Conservation (phyloP, 2,329 filamentous ascomycete genomes). For the Fusarium caatingaense region DNA sequence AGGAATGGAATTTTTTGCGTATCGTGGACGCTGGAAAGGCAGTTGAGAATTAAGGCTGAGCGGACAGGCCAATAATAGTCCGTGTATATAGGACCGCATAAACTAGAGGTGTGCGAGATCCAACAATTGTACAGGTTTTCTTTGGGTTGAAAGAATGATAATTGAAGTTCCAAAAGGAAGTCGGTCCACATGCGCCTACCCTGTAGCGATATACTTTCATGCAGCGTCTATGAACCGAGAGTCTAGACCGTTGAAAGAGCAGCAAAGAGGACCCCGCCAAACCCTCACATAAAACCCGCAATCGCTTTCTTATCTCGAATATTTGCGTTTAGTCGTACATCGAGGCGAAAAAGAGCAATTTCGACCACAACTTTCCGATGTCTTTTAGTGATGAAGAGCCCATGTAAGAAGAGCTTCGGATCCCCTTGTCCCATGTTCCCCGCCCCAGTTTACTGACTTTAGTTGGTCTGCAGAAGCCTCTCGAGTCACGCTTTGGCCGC, state of each 20-base stretch:
- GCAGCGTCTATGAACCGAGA: not conserved
- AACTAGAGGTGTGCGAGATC: slow-evolving; percentile 46
- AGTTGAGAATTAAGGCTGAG: slow-evolving; percentile 23
- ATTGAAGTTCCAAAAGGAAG: not conserved
- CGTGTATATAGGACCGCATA: slow-evolving; percentile 50
- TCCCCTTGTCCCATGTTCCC: not conserved
- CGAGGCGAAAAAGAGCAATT: not conserved
- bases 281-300: slow-evolving; percentile 23
- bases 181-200: slow-evolving; percentile 21
- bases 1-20: slow-evolving; percentile 24
- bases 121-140: slow-evolving; percentile 48
- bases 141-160: slow-evolving; percentile 36
- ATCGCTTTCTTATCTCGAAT: not conserved
- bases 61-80: slow-evolving; percentile 40
- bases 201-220: slow-evolving; percentile 13
- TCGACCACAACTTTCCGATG: slow-evolving; percentile 38
- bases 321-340: not conserved
- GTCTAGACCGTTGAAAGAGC: slow-evolving; percentile 14
- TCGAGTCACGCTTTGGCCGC: slow-evolving; percentile 74
- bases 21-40: slow-evolving; percentile 31
- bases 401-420: slow-evolving; percentile 51
- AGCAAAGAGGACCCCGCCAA: slow-evolving; percentile 33
- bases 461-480: slow-evolving; percentile 58
- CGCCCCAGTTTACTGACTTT: slow-evolving; percentile 19
- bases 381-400: slow-evolving; percentile 59